Evolutionary conservation across 768 basidiomycete species (phyloP).

Genomic region (Porphyrellus cyaneotinctus): DNA sequence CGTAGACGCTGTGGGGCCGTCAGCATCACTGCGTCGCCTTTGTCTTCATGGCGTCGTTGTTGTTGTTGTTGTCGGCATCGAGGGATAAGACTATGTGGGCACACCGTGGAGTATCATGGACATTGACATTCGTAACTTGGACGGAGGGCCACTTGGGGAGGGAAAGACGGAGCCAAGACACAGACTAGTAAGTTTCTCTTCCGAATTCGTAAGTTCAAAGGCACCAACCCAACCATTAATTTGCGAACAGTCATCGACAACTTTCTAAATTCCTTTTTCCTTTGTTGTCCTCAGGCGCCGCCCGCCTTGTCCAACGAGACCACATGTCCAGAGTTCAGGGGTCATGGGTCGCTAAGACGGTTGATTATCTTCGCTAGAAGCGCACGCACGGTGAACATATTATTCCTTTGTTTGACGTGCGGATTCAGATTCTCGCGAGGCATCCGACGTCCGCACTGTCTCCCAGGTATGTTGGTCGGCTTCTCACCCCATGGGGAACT

Average conservation of each 20-base stretch:
- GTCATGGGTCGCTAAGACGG: not conserved
- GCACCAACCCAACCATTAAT: not conserved
- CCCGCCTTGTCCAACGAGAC: not conserved
- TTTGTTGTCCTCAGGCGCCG: not conserved
- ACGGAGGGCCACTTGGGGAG: not conserved
- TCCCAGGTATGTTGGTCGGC: too few relatives aligned
- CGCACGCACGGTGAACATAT: too few relatives aligned
- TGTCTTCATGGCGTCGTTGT: too few relatives aligned
- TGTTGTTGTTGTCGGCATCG: too few relatives aligned
- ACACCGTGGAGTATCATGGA: not conserved
- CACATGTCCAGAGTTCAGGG: not conserved
- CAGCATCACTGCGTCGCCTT: too few relatives aligned
- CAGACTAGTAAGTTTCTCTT: not conserved
- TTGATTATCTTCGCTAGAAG: not conserved
- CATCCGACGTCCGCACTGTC: too few relatives aligned
- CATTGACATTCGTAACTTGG: not conserved
- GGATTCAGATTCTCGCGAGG: too few relatives aligned
- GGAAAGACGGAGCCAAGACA: not conserved
- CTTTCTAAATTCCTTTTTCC: not conserved
- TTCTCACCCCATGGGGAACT: too few relatives aligned
- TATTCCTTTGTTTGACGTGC: too few relatives aligned
- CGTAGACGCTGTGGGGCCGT: too few relatives aligned
- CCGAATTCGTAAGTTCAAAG: not conserved
- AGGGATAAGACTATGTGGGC: too few relatives aligned
- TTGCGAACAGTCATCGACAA: not conserved